phyloP scores from a whole-genome alignment of 768 basidiomycete genomes.

The Mycena belliarum region DNA sequence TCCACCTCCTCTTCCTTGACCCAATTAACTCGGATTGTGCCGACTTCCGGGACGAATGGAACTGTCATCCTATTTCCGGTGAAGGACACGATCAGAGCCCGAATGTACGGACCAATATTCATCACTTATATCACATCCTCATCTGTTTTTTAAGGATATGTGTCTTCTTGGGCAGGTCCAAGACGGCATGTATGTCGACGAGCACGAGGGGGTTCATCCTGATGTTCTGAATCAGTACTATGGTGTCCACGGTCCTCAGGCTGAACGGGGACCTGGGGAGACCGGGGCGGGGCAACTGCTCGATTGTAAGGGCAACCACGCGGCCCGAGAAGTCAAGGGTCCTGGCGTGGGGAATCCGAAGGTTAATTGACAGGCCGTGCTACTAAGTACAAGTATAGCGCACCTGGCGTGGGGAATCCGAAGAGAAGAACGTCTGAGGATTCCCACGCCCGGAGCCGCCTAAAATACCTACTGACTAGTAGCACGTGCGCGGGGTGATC shows the following conservation, averaged over 20 bases:
- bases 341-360: too few relatives aligned
- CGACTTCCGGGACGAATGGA: constrained; percentile 21
- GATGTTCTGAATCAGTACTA: background rate
- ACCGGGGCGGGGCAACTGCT: constrained; percentile 3
- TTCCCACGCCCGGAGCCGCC: too few relatives aligned
- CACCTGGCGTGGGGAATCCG: too few relatives aligned
- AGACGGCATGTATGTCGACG: background rate
- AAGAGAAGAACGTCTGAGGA: too few relatives aligned
- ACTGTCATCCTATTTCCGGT: constrained; percentile 22
- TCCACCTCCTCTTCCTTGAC: constrained; percentile 2
- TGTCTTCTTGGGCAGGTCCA: background rate
- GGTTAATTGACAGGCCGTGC: too few relatives aligned
- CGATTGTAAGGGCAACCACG: too few relatives aligned
- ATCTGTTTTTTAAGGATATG: background rate
- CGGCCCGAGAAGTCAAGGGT: too few relatives aligned
- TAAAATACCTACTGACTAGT: too few relatives aligned
- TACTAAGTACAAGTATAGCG: too few relatives aligned
- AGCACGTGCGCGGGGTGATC: too few relatives aligned
- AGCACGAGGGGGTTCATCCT: background rate
- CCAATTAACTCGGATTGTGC: constrained; percentile 1
- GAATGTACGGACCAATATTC: background rate
- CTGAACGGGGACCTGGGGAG: background rate
- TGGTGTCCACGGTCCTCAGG: background rate
- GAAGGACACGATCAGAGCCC: constrained; percentile 13
- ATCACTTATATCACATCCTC: background rate